Conservation (phyloP, 352 stramenopile genomes). For the Thraustotheca clavata region DNA sequence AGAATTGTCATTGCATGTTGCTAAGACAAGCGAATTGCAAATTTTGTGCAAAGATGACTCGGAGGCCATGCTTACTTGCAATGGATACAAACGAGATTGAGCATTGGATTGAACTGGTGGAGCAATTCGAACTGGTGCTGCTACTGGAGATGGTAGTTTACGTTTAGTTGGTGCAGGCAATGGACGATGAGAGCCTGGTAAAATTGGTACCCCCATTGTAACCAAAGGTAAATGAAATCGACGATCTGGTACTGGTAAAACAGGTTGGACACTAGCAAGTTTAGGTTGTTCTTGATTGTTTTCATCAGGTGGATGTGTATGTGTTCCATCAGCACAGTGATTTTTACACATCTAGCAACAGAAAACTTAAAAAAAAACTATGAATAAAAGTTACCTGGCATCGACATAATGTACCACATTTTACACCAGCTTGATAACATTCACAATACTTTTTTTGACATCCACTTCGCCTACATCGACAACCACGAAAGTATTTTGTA, state of each 20-base stretch:
- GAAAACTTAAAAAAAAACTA: neutral
- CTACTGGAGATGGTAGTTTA: neutral
- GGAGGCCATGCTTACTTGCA: neutral
- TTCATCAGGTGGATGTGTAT: neutral
- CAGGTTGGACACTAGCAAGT: neutral
- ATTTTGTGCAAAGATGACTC: conserved; percentile 14
- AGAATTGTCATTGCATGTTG: neutral
- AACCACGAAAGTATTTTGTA: conserved; percentile 86
- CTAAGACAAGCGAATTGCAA: conserved; percentile 8
- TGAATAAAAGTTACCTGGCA: conserved; percentile 42
- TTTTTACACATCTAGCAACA: conserved; percentile 20
- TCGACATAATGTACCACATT: conserved; percentile 73
- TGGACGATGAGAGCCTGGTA: neutral
- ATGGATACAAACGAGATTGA: conserved; percentile 9
- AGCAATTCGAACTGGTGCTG: neutral
- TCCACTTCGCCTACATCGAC: conserved; percentile 92
- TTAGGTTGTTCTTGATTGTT: neutral
- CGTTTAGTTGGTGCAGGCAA: neutral
- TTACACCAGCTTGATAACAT: conserved; percentile 88
- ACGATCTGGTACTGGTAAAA: neutral
- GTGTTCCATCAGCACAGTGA: neutral
- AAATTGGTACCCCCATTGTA: neutral
- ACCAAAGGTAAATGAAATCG: neutral
- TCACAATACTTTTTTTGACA: conserved; percentile 99
- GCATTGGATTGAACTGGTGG: neutral